These are phyloP conservation scores for Ziziphus jujuba DNA, from an alignment of 306 rosid species.

Conservation along the genomic window DNA sequence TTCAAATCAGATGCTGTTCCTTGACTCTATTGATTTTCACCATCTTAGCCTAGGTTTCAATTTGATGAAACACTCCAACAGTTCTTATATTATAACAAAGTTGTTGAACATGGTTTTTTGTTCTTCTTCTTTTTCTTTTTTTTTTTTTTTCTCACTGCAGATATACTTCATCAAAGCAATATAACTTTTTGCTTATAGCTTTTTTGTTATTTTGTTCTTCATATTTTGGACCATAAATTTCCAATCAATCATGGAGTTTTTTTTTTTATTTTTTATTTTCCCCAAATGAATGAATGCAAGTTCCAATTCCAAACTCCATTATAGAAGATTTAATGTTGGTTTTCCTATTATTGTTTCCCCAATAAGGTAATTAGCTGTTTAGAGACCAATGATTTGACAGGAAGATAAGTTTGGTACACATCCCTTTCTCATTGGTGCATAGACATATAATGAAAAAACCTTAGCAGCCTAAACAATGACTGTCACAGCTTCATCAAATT, in stretches of 20 bases:
- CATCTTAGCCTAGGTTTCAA: neutral
- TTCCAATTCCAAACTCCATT: neutral
- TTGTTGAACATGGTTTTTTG: too few relatives aligned
- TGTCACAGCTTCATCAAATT: neutral
- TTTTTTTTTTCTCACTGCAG: neutral
- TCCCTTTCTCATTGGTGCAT: neutral
- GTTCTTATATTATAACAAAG: neutral
- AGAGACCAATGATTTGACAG: slow-evolving; percentile 2
- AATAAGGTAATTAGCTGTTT: neutral
- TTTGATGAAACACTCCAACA: neutral
- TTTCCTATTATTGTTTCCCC: neutral
- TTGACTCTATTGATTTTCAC: neutral
- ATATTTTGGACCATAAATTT: too few relatives aligned
- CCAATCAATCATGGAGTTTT: neutral
- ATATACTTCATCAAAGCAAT: neutral
- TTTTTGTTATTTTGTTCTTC: too few relatives aligned
- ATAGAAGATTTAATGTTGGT: neutral
- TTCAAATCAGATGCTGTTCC: neutral
- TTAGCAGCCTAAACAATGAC: neutral
- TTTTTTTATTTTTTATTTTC: too few relatives aligned
- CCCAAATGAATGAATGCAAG: neutral
- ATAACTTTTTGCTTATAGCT: too few relatives aligned
- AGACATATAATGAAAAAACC: neutral
- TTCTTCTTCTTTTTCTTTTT: too few relatives aligned
- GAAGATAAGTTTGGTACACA: slow-evolving; percentile 12